Percentiles rank a stretch among this genome's conserved stretches.
Evolutionary conservation across 2,329 filamentous ascomycete species (phyloP).

Genomic region (Aschersonia sp.): DNA sequence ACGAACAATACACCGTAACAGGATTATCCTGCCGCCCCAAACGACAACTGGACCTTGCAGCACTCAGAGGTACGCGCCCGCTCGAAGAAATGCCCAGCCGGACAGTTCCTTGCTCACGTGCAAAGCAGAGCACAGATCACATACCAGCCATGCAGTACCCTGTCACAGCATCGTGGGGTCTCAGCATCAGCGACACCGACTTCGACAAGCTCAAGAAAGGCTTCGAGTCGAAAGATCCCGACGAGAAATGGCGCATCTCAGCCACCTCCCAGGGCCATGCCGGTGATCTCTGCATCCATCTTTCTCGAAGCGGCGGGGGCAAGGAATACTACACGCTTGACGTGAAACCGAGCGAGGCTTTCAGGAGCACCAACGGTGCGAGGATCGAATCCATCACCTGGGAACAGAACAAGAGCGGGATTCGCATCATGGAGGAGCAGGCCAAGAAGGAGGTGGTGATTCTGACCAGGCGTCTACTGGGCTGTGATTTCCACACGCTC

Average conservation of each 20-base stretch:
- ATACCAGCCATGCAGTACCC: neutral
- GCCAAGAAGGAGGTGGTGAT: neutral
- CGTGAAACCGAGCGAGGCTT: neutral
- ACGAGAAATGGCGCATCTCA: neutral
- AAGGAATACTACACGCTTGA: neutral
- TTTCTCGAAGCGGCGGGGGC: neutral
- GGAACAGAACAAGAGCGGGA: neutral
- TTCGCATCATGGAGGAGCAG: neutral
- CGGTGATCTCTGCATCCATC: neutral
- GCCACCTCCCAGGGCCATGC: neutral
- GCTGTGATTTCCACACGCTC: neutral
- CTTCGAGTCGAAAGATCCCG: neutral
- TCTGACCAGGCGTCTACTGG: neutral
- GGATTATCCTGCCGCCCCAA: no score
- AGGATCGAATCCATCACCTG: neutral
- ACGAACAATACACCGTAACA: no score
- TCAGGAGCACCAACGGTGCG: neutral
- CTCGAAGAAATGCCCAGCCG: no score
- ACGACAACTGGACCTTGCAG: no score
- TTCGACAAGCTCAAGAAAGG: neutral
- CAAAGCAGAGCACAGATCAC: neutral
- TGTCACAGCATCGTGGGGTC: neutral
- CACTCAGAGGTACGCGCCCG: no score
- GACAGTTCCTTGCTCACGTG: neutral
- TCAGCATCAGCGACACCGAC: neutral